Percentiles rank a stretch among this genome's conserved stretches.
Conservation (phyloP, 768 basidiomycete genomes). For the Coprinellus aureogranulatus region DNA sequence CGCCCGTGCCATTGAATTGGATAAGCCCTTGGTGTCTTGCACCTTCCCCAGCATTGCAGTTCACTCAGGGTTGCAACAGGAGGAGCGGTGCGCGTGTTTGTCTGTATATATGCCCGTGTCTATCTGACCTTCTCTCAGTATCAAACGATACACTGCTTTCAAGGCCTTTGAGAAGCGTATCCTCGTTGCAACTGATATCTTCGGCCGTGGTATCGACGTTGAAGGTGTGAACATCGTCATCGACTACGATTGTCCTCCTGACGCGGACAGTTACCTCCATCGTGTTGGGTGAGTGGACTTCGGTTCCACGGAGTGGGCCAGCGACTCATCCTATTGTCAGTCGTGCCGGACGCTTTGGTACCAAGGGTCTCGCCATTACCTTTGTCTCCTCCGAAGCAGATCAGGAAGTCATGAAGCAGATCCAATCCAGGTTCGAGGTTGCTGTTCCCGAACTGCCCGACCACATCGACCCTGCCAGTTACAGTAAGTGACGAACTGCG, state of each 20-base stretch:
- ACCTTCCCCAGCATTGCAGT: slow-evolving; percentile 98
- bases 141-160: slow-evolving; percentile 94
- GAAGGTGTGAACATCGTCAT: slow-evolving; percentile 99
- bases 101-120: not conserved
- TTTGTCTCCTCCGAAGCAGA: slow-evolving; percentile 93
- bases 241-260: slow-evolving; percentile 97
- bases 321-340: slow-evolving; percentile 33
- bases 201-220: slow-evolving; percentile 98
- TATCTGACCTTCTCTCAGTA: slow-evolving; percentile 47
- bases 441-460: slow-evolving; percentile 96
- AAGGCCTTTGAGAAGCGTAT: slow-evolving; percentile 99
- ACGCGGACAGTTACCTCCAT: slow-evolving; percentile 98
- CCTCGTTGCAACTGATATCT: slow-evolving; percentile 97
- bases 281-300: slow-evolving; percentile 76
- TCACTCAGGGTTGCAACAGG: slow-evolving; percentile 91
- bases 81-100: slow-evolving; percentile 75
- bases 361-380: slow-evolving; percentile 97
- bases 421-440: slow-evolving; percentile 96
- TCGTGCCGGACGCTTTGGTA: slow-evolving; percentile 98
- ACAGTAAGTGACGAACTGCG: no score
- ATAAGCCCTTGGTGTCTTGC: slow-evolving; percentile 93
- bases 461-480: slow-evolving; percentile 89
- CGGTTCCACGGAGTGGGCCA: not conserved
- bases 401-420: slow-evolving; percentile 89
- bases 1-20: slow-evolving; percentile 91